These are phyloP conservation scores for Pythium biforme DNA, from an alignment of 352 stramenopile genomes.

Conservation along the genomic window DNA sequence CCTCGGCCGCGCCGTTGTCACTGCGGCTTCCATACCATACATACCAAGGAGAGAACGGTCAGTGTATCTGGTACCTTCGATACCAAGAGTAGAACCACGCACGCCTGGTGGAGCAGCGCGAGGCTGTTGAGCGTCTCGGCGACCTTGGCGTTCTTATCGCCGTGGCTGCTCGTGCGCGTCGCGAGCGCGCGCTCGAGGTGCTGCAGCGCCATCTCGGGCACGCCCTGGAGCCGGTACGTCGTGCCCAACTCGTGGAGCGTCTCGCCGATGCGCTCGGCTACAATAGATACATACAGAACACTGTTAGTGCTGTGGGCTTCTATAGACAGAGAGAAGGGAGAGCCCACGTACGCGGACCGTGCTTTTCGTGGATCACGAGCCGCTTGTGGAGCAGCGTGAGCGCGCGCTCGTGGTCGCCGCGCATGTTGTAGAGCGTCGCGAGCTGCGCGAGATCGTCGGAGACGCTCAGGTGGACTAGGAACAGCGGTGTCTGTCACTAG, in stretches of 20 bases:
- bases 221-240: conserved; percentile 59
- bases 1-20: conserved; percentile 38
- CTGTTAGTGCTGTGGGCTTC: no score
- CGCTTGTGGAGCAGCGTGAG: conserved; percentile 68
- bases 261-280: conserved; percentile 49
- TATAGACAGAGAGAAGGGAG: not conserved
- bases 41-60: not conserved
- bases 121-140: conserved; percentile 82
- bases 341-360: conserved; percentile 43
- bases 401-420: conserved; percentile 59
- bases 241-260: conserved; percentile 66
- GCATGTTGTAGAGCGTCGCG: conserved; percentile 69
- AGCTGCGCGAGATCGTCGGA: conserved; percentile 72
- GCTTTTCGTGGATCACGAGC: conserved; percentile 85
- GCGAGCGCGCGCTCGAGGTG: conserved; percentile 56
- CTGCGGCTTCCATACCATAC: conserved; percentile 14
- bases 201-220: conserved; percentile 50
- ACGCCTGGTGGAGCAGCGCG: conserved; percentile 51
- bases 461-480: conserved; percentile 44
- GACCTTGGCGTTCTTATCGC: conserved; percentile 59
- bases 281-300: no score
- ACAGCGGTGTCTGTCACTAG: not conserved
- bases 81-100: not conserved
- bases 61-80: not conserved
- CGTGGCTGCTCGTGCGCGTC: conserved; percentile 47